These are phyloP conservation scores for Parafenestella ontariensis DNA, from an alignment of 2,329 filamentous ascomycete species.

Conservation along the genomic window DNA sequence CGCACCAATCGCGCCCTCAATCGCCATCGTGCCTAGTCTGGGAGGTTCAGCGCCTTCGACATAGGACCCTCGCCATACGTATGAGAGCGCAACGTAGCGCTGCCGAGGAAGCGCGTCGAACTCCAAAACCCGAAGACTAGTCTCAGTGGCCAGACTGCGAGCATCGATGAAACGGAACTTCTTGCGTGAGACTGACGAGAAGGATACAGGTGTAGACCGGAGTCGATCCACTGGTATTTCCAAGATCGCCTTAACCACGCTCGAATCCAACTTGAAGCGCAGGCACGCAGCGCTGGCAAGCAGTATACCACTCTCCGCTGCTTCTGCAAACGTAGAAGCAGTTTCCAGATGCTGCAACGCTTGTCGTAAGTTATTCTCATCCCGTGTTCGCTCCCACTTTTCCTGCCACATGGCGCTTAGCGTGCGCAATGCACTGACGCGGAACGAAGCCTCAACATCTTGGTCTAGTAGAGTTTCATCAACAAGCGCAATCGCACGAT, in stretches of 20 bases:
- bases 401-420: neutral
- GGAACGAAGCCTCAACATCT: neutral
- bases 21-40: neutral
- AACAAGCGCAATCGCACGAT: neutral
- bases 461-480: neutral
- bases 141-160: neutral
- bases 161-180: slow-evolving; percentile 9
- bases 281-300: neutral
- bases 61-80: slow-evolving; percentile 4
- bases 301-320: neutral
- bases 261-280: neutral
- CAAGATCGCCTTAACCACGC: neutral
- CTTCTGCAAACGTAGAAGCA: neutral
- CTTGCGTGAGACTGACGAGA: neutral
- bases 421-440: neutral
- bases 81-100: slow-evolving; percentile 2
- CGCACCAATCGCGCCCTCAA: slow-evolving; percentile 5
- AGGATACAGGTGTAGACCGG: neutral
- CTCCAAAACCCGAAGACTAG: slow-evolving; percentile 3
- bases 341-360: neutral
- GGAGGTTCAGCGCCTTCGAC: neutral
- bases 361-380: neutral
- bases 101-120: slow-evolving; percentile 2
- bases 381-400: neutral
- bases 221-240: neutral